Evolutionary conservation across 2,329 filamentous ascomycete genomes (phyloP), one percentile per base, ranked within the genome.

Genomic region (Eurotiales sp.): DNA sequence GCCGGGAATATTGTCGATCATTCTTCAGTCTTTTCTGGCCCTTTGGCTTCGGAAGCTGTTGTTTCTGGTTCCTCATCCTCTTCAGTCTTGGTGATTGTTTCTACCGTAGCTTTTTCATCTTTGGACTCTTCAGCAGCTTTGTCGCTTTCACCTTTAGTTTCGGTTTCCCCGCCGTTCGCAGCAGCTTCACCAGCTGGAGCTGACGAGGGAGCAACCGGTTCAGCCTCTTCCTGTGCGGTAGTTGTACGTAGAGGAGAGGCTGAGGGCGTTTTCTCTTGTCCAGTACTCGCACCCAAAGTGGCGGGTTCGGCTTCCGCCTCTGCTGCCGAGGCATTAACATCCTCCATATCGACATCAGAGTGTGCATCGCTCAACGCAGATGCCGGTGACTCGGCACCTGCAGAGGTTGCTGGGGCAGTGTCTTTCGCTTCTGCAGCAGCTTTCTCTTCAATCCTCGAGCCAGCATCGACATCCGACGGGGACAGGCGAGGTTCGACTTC

Each of bases 291-390:
- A 27, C 62, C 62, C 36, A 46, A n/a, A n/a, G n/a, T n/a, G n/a
- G n/a, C 51, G 41, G 47, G 51, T 51, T 30, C 54, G 22, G 52
- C 6, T 29, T 58, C 59, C 34, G 53, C 49, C 50, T 56, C 40
- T 21, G 56, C 51, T 6, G 56, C 55, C n/a, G 59, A 47, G 6
- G 58, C 57, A 17, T 43, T 57, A 19, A 56, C 69, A 50, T 73
- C 70, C 56, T 71, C 69, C 70, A 73, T 73, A 14, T 55, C 49
- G n/a, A 52, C 42, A 44, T 55, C 53, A 12, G 44, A 50, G 19
- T 50, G 46, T 22, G 30, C 46, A 8, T 50, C 67, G 22, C 59
- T 60, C 22, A 60, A 59, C 15, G 59, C 64, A 30, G 69, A 64
- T 12, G 62, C 61, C 21, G 65, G 59, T 15, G 61, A 59, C 40